Evolutionary conservation across 306 rosid genomes (phyloP).

Genomic region (Sicyos baderoa): DNA sequence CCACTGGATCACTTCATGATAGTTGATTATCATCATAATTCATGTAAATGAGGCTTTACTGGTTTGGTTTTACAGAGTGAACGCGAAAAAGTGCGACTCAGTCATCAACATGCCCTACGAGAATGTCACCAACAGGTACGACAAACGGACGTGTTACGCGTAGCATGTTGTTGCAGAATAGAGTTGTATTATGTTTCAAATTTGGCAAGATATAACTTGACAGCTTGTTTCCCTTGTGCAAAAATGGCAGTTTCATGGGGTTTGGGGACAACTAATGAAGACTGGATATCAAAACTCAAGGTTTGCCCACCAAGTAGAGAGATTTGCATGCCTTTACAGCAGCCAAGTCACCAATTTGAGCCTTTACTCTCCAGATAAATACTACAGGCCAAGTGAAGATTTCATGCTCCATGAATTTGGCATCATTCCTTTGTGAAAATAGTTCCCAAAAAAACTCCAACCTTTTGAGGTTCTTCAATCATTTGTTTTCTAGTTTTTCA

Average conservation of each 20-base stretch:
- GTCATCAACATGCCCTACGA: slow-evolving; percentile 65
- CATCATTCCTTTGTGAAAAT: slow-evolving; percentile 44
- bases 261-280: slow-evolving; percentile 99
- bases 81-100: slow-evolving; percentile 51
- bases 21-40: too few relatives aligned
- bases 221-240: not conserved
- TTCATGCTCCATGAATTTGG: slow-evolving; percentile 88
- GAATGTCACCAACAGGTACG: slow-evolving; percentile 67
- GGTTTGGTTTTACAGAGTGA: slow-evolving; percentile 38
- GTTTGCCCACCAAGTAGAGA: slow-evolving; percentile 96
- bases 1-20: too few relatives aligned
- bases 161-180: too few relatives aligned
- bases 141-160: not conserved
- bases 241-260: slow-evolving; percentile 60
- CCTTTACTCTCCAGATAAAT: slow-evolving; percentile 79
- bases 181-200: not conserved
- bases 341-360: slow-evolving; percentile 90
- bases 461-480: too few relatives aligned
- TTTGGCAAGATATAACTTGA: not conserved
- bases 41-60: slow-evolving; percentile 10
- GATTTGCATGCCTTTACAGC: slow-evolving; percentile 93
- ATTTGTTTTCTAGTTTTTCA: too few relatives aligned
- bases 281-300: slow-evolving; percentile 97
- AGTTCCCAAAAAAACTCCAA: not conserved
- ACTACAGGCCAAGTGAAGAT: slow-evolving; percentile 95